Conservation (phyloP, 164 flowering plant species). For the Tinospora cordifolia region DNA sequence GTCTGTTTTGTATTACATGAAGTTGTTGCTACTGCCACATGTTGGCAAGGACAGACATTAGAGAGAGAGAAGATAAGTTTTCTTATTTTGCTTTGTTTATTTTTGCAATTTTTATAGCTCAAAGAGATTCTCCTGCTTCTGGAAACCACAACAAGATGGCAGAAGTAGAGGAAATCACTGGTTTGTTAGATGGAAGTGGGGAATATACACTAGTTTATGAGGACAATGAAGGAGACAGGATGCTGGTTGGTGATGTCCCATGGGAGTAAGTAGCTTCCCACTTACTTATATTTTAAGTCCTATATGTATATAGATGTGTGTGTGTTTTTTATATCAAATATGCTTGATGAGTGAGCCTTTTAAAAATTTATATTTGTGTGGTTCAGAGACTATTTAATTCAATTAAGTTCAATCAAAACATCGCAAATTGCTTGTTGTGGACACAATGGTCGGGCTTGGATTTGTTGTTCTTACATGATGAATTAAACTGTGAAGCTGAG, state of each 20-base stretch:
- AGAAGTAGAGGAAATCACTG: constrained; percentile 51
- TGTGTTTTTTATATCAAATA: too few relatives aligned
- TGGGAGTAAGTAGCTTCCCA: constrained; percentile 73
- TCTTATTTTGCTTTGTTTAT: constrained; percentile 4
- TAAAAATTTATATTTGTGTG: too few relatives aligned
- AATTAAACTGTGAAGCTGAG: too few relatives aligned
- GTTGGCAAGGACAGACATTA: background rate
- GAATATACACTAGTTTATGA: constrained; percentile 92
- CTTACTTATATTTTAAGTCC: too few relatives aligned
- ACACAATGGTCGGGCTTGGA: too few relatives aligned
- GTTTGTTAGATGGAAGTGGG: constrained; percentile 74
- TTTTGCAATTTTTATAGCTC: constrained; percentile 40
- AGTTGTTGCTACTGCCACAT: background rate
- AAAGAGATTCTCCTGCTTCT: constrained; percentile 48
- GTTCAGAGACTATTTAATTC: too few relatives aligned
- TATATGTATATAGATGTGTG: too few relatives aligned
- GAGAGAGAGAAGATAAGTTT: constrained; percentile 1
- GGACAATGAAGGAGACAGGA: constrained; percentile 90
- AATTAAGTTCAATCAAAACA: too few relatives aligned
- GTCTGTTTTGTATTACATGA: background rate
- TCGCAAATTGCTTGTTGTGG: too few relatives aligned
- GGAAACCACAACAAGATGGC: constrained; percentile 41
- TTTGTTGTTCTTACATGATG: too few relatives aligned
- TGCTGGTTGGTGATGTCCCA: constrained; percentile 94
- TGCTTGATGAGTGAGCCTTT: background rate